Base-by-base conservation (phyloP, 108 stramenopile genomes). In the Nitzschia palea region DNA sequence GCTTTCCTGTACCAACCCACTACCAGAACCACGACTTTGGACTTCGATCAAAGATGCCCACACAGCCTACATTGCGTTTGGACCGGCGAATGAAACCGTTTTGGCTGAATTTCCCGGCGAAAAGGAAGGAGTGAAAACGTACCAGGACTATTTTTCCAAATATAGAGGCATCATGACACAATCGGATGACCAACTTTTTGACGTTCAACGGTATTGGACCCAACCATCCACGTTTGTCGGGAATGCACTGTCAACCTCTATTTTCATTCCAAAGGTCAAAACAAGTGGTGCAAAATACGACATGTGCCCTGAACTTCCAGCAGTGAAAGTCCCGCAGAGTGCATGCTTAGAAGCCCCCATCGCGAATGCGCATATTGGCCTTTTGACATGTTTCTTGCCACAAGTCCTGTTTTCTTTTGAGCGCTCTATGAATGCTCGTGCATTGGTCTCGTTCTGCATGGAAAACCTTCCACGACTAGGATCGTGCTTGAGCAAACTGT, bases 381-480 rank as follows among this genome's bases (percentile, higher is more conserved):
- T 80, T 9, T 68, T 82, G 14, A 65, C 67, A 8, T 23, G 76
- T 9, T 44, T 85, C 42, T 43, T 88, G 29, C 86, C 86, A 42
- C 86, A 88, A 58, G 14, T 82, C 59, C 36, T 82, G 0, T 82
- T 61, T 50, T 26, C 48, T 14, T 35, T 80, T 27, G 82, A 88
- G 44, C 67, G 70, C 9, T 12, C 55, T 30, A 66, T 60, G 18
- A 76, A 48, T 4, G 68, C 53, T n/a, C 31, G 36, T 15, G 67
- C 73, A 22, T 81, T 84, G 26, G 37, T 73, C 18, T 34, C 71
- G 15, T 78, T 79, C 59, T 77, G 76, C 34, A 43, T 36, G 3
- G 27, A 22, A 17, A 66, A 77, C 40, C 56, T 72, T 20, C 74
- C 71, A 25, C 55, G 32, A 1, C 65, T 86, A 17, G 80, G 81